Evolutionary conservation across 768 basidiomycete species (phyloP).

Genomic region (Tricholoma hemisulphureum): DNA sequence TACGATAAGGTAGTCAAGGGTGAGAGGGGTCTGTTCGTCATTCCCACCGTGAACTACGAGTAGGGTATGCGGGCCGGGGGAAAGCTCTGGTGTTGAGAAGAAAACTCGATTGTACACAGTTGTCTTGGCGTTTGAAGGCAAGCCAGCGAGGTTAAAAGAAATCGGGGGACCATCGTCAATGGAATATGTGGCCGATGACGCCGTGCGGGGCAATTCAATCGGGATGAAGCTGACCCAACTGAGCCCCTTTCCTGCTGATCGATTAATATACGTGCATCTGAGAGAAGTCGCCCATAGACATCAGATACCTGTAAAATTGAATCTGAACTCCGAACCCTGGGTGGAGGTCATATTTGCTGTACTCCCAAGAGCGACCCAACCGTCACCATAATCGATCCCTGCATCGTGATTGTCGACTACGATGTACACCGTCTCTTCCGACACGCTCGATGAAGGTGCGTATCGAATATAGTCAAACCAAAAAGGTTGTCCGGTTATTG

Average conservation of each 20-base stretch:
- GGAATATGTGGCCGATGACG: slow-evolving; percentile 11
- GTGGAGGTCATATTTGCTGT: slow-evolving; percentile 17
- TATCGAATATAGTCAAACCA: slow-evolving; percentile 30
- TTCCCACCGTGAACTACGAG: slow-evolving; percentile 21
- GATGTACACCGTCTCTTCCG: slow-evolving; percentile 16
- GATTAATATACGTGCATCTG: slow-evolving; percentile 8
- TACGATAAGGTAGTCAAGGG: slow-evolving; percentile 24
- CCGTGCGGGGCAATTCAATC: not conserved
- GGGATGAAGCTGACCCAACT: slow-evolving; percentile 13
- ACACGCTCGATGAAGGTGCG: slow-evolving; percentile 19
- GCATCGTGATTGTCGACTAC: slow-evolving; percentile 21
- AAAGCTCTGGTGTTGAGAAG: slow-evolving; percentile 22
- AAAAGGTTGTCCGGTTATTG: slow-evolving; percentile 20
- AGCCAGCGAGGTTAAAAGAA: slow-evolving; percentile 21
- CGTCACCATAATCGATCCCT: slow-evolving; percentile 16
- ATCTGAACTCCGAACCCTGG: slow-evolving; percentile 11
- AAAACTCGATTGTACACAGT: slow-evolving; percentile 24
- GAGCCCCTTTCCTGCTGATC: slow-evolving; percentile 8
- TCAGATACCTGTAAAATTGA: slow-evolving; percentile 24
- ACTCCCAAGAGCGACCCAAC: slow-evolving; percentile 20
- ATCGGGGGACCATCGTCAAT: slow-evolving; percentile 19
- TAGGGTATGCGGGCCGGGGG: slow-evolving; percentile 21
- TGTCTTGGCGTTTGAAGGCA: slow-evolving; percentile 1
- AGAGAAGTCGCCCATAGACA: not conserved
- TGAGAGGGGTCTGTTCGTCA: slow-evolving; percentile 22